phyloP scores from a whole-genome alignment of 495 filamentous ascomycete species.

The Hypoxylon crocopeplum region DNA sequence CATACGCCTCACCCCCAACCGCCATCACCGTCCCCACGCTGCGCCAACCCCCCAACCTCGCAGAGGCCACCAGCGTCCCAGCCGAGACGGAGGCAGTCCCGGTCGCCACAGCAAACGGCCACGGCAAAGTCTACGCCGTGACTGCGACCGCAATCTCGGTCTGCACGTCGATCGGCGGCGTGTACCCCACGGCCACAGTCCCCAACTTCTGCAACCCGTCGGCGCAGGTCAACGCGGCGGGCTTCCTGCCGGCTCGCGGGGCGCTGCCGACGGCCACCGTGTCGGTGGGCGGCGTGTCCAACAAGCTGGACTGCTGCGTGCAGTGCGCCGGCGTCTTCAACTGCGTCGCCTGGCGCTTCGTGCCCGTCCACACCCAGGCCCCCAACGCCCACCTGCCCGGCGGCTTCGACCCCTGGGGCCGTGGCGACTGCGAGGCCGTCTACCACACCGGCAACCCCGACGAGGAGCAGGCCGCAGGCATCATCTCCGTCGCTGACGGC shows the following conservation, averaged over 20 bases:
- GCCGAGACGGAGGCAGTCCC: slow-evolving; percentile 1
- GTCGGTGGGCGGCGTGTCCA: slow-evolving; percentile 31
- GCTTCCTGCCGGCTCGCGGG: slow-evolving; percentile 17
- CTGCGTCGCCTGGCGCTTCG: slow-evolving; percentile 40
- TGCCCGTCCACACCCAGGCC: slow-evolving; percentile 29
- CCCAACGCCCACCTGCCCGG: slow-evolving; percentile 34
- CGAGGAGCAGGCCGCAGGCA: neutral
- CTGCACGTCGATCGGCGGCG: slow-evolving; percentile 35
- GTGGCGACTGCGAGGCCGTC: slow-evolving; percentile 35
- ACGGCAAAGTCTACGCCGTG: neutral
- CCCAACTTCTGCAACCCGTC: slow-evolving; percentile 41
- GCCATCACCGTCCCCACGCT: slow-evolving; percentile 33
- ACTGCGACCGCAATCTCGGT: neutral
- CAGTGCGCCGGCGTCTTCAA: slow-evolving; percentile 40
- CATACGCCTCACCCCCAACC: slow-evolving; percentile 31
- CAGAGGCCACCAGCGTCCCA: slow-evolving; percentile 1
- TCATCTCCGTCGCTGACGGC: neutral
- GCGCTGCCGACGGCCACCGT: slow-evolving; percentile 29
- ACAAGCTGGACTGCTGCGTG: slow-evolving; percentile 42
- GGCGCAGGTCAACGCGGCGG: slow-evolving; percentile 33
- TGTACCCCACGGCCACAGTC: slow-evolving; percentile 33
- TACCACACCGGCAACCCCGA: slow-evolving; percentile 32
- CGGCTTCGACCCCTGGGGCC: slow-evolving; percentile 41
- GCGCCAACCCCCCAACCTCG: neutral
- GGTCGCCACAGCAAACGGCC: no score